phyloP scores from a whole-genome alignment of 192 early-diverging fungal genomes.

The Coemansia sp. region DNA sequence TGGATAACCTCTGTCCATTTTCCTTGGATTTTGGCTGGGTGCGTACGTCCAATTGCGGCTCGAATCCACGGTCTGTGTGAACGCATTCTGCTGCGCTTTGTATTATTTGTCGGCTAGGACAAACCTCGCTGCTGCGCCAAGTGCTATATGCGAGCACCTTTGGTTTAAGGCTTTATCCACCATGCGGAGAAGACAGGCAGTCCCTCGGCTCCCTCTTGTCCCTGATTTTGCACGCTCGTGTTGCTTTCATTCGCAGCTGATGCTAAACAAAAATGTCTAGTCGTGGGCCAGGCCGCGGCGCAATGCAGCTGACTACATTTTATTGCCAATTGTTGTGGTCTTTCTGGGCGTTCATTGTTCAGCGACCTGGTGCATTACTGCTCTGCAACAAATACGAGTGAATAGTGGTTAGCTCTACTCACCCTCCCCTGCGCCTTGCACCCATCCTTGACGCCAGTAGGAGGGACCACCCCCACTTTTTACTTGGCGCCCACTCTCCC shows the following conservation, averaged over 20 bases:
- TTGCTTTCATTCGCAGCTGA: too few species aligned
- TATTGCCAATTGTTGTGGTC: not conserved
- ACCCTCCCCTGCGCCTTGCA: not conserved
- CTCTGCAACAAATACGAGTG: not conserved
- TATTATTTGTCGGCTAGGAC: too few species aligned
- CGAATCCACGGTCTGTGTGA: too few species aligned
- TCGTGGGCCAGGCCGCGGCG: not conserved
- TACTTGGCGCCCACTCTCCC: not conserved
- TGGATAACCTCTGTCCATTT: too few species aligned
- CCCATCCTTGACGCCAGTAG: not conserved
- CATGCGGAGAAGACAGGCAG: not conserved
- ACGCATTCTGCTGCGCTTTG: not conserved
- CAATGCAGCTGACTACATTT: not conserved
- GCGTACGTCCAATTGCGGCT: too few species aligned
- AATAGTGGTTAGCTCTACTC: not conserved
- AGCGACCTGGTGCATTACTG: not conserved
- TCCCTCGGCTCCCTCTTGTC: not conserved
- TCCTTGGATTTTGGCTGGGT: too few species aligned
- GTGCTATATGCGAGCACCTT: not conserved
- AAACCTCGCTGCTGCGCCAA: too few species aligned
- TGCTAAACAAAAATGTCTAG: not conserved
- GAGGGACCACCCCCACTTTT: conserved; percentile 1
- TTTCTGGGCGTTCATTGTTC: not conserved
- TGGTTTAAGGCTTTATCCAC: not conserved
- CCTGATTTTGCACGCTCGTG: not conserved